These are phyloP conservation scores for Diaporthe longicolla DNA, from an alignment of 2,329 filamentous ascomycete genomes.

Conservation along the genomic window DNA sequence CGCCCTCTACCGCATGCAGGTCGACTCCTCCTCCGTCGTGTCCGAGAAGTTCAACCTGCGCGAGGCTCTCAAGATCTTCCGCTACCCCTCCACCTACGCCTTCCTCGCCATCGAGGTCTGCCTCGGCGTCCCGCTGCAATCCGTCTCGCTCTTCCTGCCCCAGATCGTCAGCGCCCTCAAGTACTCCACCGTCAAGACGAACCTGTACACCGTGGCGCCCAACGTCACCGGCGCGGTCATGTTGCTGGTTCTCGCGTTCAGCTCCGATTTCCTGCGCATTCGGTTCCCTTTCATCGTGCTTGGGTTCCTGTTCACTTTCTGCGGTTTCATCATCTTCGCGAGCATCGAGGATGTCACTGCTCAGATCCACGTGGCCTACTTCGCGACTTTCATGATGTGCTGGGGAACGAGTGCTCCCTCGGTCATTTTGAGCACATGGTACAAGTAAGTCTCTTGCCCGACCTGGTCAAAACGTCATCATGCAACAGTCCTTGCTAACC, in stretches of 20 bases:
- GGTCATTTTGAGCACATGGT: slow-evolving; percentile 76
- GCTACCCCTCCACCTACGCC: slow-evolving; percentile 61
- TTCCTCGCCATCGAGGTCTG: slow-evolving; percentile 70
- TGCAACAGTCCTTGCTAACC: neutral
- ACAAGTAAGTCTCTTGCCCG: slow-evolving; percentile 62
- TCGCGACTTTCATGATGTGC: slow-evolving; percentile 85
- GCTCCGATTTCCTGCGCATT: slow-evolving; percentile 74
- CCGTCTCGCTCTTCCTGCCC: slow-evolving; percentile 63
- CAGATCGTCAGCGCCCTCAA: slow-evolving; percentile 67
- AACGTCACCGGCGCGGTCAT: slow-evolving; percentile 82
- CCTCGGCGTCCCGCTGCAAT: slow-evolving; percentile 71
- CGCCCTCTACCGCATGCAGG: slow-evolving; percentile 80
- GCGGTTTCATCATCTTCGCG: slow-evolving; percentile 84
- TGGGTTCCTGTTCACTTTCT: slow-evolving; percentile 81
- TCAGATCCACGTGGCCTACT: slow-evolving; percentile 78
- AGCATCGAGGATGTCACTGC: slow-evolving; percentile 69
- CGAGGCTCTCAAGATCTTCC: slow-evolving; percentile 67
- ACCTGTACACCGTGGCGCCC: slow-evolving; percentile 85
- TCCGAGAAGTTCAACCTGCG: slow-evolving; percentile 65
- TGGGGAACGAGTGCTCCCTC: slow-evolving; percentile 84
- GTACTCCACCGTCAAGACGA: slow-evolving; percentile 71
- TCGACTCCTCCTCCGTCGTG: slow-evolving; percentile 78
- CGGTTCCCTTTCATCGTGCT: slow-evolving; percentile 82
- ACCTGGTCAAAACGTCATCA: rapidly evolving
- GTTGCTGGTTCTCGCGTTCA: slow-evolving; percentile 79